Percentiles rank a stretch among this genome's conserved stretches.
Conservation (phyloP, 768 basidiomycete species). For the Agaricus bisporus region DNA sequence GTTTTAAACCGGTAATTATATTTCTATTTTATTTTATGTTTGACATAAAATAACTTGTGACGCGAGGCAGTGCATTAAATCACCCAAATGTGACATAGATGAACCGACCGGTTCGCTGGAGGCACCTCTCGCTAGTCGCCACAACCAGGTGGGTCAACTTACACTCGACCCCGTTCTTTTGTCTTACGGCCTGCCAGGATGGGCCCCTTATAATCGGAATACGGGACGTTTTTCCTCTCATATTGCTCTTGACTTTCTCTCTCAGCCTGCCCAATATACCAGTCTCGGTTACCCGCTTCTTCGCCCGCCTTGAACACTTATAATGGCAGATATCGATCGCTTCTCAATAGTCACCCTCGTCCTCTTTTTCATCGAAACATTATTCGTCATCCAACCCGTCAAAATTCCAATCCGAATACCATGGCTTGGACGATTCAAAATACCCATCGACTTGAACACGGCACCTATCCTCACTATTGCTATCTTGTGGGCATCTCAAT, state of each 20-base stretch:
- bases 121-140: too few species aligned
- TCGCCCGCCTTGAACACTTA: slow-evolving; percentile 21
- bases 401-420: slow-evolving; percentile 26
- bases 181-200: neutral
- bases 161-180: neutral
- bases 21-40: too few species aligned
- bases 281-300: slow-evolving; percentile 25
- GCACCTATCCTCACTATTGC: slow-evolving; percentile 48
- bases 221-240: neutral
- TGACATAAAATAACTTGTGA: too few species aligned
- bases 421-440: slow-evolving; percentile 21
- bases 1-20: too few species aligned
- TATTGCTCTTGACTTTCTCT: neutral
- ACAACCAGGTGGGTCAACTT: too few species aligned
- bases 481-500: slow-evolving; percentile 50
- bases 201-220: neutral
- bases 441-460: slow-evolving; percentile 44
- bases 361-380: slow-evolving; percentile 46
- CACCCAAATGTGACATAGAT: too few species aligned
- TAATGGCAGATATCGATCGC: slow-evolving; percentile 5
- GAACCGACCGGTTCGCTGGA: too few species aligned
- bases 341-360: slow-evolving; percentile 39
- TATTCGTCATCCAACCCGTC: slow-evolving; percentile 44
- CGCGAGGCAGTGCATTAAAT: too few species aligned
- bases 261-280: neutral